Evolutionary conservation across 192 early-diverging fungal genomes (phyloP), one percentile per base, ranked within the genome.

Genomic region (Geosiphon pyriformis): DNA sequence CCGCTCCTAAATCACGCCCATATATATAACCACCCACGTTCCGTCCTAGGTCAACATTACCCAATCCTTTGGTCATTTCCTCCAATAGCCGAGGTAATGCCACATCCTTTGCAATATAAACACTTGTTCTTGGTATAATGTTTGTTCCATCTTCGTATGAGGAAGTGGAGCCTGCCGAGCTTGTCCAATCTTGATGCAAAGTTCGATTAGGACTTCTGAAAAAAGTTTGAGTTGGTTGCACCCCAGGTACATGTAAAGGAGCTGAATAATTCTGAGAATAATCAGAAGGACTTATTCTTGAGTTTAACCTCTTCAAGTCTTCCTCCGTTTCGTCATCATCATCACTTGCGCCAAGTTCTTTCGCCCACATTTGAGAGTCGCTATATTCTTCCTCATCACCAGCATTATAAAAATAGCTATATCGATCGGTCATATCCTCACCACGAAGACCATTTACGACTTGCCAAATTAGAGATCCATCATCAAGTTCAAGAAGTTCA

Each of bases 381-480:
- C 18, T 31, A 62, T 30, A 22, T 15, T 60, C 35, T 34, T 60
- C 37, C 18, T 34, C 37, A 30, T 50, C 37, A 62, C 27, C 18
- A 22, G 22, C 42, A 50, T 29, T 48, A 62, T 62, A 62, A 49
- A 46, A 62, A 34, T 66, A 55, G 50, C 51, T 66, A 35, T 55
- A 66, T 2, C 34, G 33, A 42, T 66, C 52, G 15, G 48, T 23
- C 22, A 53, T 35, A 6, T 66, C 34, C 18, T 55, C 53, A 4
- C 29, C 50, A 29, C 64, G 63, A 26, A 54, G 30, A 20, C 63
- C 63, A 55, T 65, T 42, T 42, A 66, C 51, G 0, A 66, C 64
- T 66, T 66, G 64, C 64, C 64, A 66, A n/a, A 66, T 27, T 18
- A 37, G 54, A 12, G 64, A 66, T 17, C 64, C 64, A 29, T 66